Evolutionary conservation across 2,329 filamentous ascomycete genomes (phyloP).

Genomic region (Hysterium pulicare): DNA sequence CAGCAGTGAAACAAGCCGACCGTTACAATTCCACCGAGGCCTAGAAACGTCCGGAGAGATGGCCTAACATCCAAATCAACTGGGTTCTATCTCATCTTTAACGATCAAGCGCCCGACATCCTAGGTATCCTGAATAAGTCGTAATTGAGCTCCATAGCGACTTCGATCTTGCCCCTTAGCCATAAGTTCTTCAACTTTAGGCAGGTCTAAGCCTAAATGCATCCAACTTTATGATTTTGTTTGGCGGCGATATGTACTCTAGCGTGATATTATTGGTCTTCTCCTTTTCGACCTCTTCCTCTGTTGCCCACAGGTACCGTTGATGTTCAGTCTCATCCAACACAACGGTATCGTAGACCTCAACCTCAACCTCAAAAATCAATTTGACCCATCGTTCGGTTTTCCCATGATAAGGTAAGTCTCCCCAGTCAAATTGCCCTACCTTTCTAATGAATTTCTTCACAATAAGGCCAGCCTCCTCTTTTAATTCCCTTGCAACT

Average conservation of each 20-base stretch:
- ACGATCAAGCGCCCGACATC: too few species aligned
- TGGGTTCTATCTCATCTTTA: too few species aligned
- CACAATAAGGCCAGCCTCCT: constrained; percentile 51
- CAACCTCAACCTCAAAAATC: constrained; percentile 35
- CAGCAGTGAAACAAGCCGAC: too few species aligned
- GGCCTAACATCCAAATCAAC: too few species aligned
- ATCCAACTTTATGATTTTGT: constrained; percentile 32
- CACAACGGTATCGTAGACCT: constrained; percentile 15
- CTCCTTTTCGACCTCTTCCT: constrained; percentile 37
- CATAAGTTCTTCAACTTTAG: too few species aligned
- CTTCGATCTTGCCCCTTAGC: too few species aligned
- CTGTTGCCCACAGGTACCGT: constrained; percentile 36
- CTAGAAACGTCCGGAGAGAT: too few species aligned
- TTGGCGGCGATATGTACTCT: constrained; percentile 27
- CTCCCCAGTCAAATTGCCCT: constrained; percentile 29
- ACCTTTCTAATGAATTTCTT: constrained; percentile 43
- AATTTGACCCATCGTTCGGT: constrained; percentile 33
- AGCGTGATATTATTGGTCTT: constrained; percentile 24
- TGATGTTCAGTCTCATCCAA: constrained; percentile 45
- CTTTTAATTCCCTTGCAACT: constrained; percentile 49
- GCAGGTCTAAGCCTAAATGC: constrained; percentile 29
- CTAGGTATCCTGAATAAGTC: too few species aligned
- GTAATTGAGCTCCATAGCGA: too few species aligned
- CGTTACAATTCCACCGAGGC: too few species aligned
- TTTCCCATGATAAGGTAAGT: constrained; percentile 11